A percentile compares a stretch with the other conserved stretches of the same genome.
Conservation (phyloP, 2,329 filamentous ascomycete species). For the Didymella pinodella region DNA sequence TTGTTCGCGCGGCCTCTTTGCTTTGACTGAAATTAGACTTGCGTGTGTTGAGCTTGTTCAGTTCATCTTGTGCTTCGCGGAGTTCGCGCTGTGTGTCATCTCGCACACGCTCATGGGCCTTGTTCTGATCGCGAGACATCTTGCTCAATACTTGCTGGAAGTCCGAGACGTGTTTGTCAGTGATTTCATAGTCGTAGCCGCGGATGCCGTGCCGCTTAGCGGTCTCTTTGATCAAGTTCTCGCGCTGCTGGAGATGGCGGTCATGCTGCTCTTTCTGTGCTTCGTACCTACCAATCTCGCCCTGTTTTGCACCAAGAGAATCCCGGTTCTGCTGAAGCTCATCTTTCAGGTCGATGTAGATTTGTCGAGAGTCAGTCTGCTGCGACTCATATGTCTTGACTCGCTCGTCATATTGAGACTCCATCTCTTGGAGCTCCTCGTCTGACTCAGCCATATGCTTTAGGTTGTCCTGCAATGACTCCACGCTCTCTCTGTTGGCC, state of each 20-base stretch:
- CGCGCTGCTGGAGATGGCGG: constrained; percentile 74
- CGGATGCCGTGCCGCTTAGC: constrained; percentile 80
- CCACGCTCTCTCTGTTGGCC: constrained; percentile 73
- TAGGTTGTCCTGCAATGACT: constrained; percentile 74
- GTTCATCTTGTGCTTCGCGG: constrained; percentile 72
- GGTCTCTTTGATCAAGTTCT: constrained; percentile 78
- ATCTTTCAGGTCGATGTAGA: constrained; percentile 70
- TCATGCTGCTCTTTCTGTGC: constrained; percentile 90
- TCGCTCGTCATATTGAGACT: constrained; percentile 80
- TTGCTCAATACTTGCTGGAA: constrained; percentile 83
- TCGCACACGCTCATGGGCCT: constrained; percentile 76
- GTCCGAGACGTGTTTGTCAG: constrained; percentile 73
- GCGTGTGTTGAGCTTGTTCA: constrained; percentile 77
- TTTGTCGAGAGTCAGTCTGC: constrained; percentile 67
- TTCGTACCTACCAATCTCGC: constrained; percentile 77
- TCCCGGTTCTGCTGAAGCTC: constrained; percentile 58
- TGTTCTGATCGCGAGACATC: constrained; percentile 78
- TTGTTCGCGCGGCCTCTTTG: constrained; percentile 75
- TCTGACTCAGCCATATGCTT: constrained; percentile 82
- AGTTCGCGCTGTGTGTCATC: constrained; percentile 77
- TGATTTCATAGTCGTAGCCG: constrained; percentile 81
- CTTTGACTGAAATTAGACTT: constrained; percentile 77
- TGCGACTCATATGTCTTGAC: constrained; percentile 72
- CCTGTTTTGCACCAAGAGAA: constrained; percentile 57
- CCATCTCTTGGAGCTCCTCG: constrained; percentile 72